These are phyloP conservation scores for Pichia phayaonensis DNA, from an alignment of 805 yeast species.

Conservation along the genomic window DNA sequence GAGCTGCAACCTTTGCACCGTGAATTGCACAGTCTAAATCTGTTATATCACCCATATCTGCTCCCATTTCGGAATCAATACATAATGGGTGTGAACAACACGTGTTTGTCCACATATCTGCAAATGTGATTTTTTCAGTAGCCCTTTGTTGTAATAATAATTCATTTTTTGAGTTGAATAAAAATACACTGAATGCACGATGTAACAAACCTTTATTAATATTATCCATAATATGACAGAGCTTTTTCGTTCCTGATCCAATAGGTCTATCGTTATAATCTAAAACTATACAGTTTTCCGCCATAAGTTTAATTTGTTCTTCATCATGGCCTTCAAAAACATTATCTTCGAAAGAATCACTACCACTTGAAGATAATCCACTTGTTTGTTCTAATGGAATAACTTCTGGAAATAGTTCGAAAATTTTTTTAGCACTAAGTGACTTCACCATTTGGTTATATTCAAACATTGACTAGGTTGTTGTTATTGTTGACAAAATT, in stretches of 20 bases:
- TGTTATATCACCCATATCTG: slow-evolving; percentile 22
- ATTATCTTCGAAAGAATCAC: slow-evolving; percentile 25
- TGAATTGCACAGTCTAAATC: slow-evolving; percentile 50
- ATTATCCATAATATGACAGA: slow-evolving; percentile 82
- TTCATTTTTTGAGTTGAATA: slow-evolving; percentile 71
- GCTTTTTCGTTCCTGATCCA: slow-evolving; percentile 91
- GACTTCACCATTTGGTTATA: slow-evolving; percentile 50
- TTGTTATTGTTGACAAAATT: neutral
- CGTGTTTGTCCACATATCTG: slow-evolving; percentile 97
- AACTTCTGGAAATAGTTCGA: slow-evolving; percentile 57
- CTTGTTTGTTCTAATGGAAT: slow-evolving; percentile 54
- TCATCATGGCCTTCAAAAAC: slow-evolving; percentile 84
- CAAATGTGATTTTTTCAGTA: slow-evolving; percentile 91
- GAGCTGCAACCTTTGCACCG: slow-evolving; percentile 86
- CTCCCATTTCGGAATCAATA: slow-evolving; percentile 72
- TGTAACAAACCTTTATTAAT: slow-evolving; percentile 83
- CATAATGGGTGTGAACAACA: slow-evolving; percentile 98
- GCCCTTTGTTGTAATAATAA: slow-evolving; percentile 93
- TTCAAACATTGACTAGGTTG: slow-evolving; percentile 6
- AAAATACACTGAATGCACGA: slow-evolving; percentile 93
- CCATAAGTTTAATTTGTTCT: slow-evolving; percentile 93
- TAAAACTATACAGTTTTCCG: slow-evolving; percentile 89
- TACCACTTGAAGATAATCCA: slow-evolving; percentile 42
- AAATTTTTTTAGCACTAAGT: slow-evolving; percentile 41
- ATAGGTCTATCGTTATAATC: slow-evolving; percentile 82